Evolutionary conservation across 2,329 filamentous ascomycete species (phyloP).

Genomic region (Tothia fuscella): DNA sequence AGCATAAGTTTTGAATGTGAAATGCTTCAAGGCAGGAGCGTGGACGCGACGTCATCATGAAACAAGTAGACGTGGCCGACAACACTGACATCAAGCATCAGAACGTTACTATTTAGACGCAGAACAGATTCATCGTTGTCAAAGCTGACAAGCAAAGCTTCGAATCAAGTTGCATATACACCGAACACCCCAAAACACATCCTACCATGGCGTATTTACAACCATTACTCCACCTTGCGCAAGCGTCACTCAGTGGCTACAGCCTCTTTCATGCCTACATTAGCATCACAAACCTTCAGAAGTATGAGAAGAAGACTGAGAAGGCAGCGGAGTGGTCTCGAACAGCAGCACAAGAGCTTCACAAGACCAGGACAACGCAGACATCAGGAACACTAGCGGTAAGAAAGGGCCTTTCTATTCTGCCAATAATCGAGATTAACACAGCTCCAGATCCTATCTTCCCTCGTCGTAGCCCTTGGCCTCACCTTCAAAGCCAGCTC

Average conservation of each 20-base stretch:
- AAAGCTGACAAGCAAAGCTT: too few species aligned
- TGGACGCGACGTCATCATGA: too few species aligned
- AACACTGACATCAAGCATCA: too few species aligned
- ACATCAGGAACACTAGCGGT: slow-evolving; percentile 22
- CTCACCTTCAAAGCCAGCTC: background rate
- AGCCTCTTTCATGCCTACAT: slow-evolving; percentile 22
- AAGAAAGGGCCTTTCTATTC: background rate
- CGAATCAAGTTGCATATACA: too few species aligned
- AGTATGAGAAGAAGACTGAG: slow-evolving; percentile 24
- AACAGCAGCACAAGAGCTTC: slow-evolving; percentile 21
- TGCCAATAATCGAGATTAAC: background rate
- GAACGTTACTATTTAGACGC: too few species aligned
- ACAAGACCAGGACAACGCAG: slow-evolving; percentile 26
- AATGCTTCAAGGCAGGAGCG: too few species aligned
- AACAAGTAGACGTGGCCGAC: too few species aligned
- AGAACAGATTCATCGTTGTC: too few species aligned
- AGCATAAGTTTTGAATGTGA: too few species aligned
- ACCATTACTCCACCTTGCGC: slow-evolving; percentile 10
- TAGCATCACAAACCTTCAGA: slow-evolving; percentile 24
- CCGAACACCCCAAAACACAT: too few species aligned
- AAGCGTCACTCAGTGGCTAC: slow-evolving; percentile 19
- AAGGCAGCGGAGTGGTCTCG: slow-evolving; percentile 26
- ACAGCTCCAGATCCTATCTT: background rate
- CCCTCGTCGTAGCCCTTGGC: slow-evolving; percentile 3
- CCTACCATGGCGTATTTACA: slow-evolving; percentile 4